These are phyloP conservation scores for Poa pratensis DNA, from an alignment of 176 grass and related monocot genomes.

Conservation along the genomic window DNA sequence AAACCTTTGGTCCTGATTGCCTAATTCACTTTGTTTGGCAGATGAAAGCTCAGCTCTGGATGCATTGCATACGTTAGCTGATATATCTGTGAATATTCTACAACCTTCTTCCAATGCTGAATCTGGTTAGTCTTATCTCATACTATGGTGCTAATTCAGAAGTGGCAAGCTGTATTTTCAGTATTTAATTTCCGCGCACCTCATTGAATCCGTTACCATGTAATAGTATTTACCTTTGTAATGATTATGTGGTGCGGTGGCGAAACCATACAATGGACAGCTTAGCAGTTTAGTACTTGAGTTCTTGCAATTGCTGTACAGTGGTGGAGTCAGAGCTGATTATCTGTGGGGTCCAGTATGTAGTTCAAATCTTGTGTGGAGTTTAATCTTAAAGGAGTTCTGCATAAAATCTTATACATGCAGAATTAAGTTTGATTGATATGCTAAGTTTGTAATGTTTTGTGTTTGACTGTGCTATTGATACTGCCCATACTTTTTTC, in stretches of 20 bases:
- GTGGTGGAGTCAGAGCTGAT: not conserved
- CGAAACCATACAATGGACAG: conserved; percentile 9
- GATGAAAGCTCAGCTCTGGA: conserved; percentile 78
- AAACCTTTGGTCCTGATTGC: not conserved
- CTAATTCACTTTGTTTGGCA: conserved; percentile 44
- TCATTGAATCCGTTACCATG: conserved; percentile 8
- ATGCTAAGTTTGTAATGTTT: not conserved
- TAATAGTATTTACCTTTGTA: conserved; percentile 9
- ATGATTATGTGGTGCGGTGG: not conserved
- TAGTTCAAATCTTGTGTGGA: not conserved
- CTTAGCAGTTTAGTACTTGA: conserved; percentile 31
- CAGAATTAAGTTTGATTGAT: conserved; percentile 21
- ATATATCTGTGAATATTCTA: conserved; percentile 95
- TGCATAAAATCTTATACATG: conserved; percentile 19
- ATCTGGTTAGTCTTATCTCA: conserved; percentile 70
- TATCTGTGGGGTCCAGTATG: not conserved
- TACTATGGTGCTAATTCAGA: conserved; percentile 10
- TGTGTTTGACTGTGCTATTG: conserved; percentile 42
- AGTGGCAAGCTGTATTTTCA: conserved; percentile 13
- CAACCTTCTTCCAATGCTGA: conserved; percentile 71
- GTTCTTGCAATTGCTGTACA: conserved; percentile 23
- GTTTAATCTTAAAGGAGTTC: conserved; percentile 5
- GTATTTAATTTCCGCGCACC: conserved; percentile 17
- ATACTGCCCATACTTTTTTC: conserved; percentile 24
- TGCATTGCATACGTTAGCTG: conserved; percentile 91